Conservation (phyloP, 768 basidiomycete species). For the Pholiota conissans region DNA sequence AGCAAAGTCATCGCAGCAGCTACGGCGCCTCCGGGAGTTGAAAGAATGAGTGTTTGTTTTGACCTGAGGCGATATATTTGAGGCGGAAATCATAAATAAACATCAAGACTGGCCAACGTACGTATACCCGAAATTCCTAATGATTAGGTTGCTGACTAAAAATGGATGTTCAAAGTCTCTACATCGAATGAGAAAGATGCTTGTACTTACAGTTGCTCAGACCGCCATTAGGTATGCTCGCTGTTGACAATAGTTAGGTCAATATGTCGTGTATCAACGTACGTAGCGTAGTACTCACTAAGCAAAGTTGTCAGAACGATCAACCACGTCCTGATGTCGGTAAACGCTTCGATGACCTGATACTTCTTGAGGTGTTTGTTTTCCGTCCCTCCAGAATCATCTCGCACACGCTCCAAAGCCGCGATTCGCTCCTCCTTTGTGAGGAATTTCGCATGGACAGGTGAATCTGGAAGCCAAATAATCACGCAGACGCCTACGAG, state of each 20-base stretch:
- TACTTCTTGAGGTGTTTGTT: conserved; percentile 61
- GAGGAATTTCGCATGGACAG: conserved; percentile 56
- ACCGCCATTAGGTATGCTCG: conserved; percentile 65
- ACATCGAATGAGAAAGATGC: neutral
- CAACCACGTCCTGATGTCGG: conserved; percentile 61
- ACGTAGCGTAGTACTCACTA: conserved; percentile 38
- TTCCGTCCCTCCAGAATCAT: conserved; percentile 63
- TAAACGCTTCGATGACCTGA: conserved; percentile 56
- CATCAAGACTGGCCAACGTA: conserved; percentile 25
- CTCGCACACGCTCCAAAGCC: conserved; percentile 63
- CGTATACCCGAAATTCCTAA: conserved; percentile 67
- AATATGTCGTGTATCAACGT: conserved; percentile 5
- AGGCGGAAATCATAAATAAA: neutral
- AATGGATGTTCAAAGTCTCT: neutral
- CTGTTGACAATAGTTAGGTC: conserved; percentile 33
- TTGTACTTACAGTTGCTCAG: conserved; percentile 56
- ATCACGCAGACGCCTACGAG: conserved; percentile 55
- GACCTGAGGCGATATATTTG: conserved; percentile 35
- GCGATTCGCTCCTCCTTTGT: conserved; percentile 61
- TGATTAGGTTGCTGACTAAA: conserved; percentile 60
- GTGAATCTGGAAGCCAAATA: conserved; percentile 65
- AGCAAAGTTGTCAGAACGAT: conserved; percentile 58
- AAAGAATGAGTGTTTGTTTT: conserved; percentile 59
- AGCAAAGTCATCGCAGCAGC: conserved; percentile 46
- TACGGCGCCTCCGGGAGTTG: conserved; percentile 55